A percentile compares a stretch with the other conserved stretches of the same genome.
Evolutionary conservation across 768 basidiomycete genomes (phyloP).

Genomic region (Calocera cornea): DNA sequence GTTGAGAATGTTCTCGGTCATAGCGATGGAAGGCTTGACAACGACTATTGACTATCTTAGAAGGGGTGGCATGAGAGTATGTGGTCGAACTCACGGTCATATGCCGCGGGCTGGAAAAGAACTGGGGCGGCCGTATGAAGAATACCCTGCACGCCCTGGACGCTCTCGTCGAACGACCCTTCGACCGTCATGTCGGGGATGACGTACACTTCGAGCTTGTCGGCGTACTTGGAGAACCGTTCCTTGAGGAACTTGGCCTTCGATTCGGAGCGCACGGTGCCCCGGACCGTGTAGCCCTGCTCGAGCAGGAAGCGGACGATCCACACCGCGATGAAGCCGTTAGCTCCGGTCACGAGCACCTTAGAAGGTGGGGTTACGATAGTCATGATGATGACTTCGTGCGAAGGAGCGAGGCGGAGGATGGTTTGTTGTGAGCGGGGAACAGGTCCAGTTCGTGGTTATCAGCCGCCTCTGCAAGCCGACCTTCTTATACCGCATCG

Average conservation of each 20-base stretch:
- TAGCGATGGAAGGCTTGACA: constrained; percentile 16
- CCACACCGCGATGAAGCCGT: not conserved
- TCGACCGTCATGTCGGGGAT: constrained; percentile 12
- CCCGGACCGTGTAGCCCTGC: constrained; percentile 20
- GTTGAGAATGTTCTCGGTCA: constrained; percentile 16
- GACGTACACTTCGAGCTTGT: constrained; percentile 27
- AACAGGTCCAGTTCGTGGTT: no score
- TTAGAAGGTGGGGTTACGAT: not conserved
- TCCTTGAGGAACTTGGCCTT: constrained; percentile 32
- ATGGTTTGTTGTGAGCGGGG: no score
- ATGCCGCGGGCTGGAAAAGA: not conserved
- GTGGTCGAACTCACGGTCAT: not conserved
- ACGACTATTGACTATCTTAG: constrained; percentile 6
- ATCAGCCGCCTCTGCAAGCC: no score
- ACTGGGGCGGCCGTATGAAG: constrained; percentile 52
- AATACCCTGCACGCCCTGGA: constrained; percentile 61
- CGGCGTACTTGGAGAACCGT: constrained; percentile 22
- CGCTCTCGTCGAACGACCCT: constrained; percentile 65
- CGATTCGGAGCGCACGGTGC: constrained; percentile 28
- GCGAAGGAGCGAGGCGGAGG: no score
- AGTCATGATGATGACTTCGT: not conserved
- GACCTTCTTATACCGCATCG: no score
- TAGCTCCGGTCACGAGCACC: not conserved
- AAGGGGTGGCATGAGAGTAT: not conserved
- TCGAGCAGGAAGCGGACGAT: not conserved